Evolutionary conservation across 495 filamentous ascomycete species (phyloP).

Genomic region (Hyaloscypha finlandica): DNA sequence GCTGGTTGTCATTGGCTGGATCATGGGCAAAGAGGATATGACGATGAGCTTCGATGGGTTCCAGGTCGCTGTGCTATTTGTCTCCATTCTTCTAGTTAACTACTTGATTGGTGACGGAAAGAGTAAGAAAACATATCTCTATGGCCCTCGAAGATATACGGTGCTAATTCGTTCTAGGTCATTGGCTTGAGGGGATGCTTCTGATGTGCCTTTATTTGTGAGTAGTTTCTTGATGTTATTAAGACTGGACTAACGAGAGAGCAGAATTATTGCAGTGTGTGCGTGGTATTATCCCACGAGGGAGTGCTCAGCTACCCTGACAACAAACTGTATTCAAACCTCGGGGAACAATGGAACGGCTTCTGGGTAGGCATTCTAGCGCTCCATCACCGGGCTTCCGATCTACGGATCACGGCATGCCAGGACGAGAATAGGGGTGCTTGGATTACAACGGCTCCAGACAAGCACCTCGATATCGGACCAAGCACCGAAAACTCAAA

Average conservation of each 20-base stretch:
- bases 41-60: constrained; percentile 80
- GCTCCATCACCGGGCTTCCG: not conserved
- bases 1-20: constrained; percentile 80
- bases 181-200: constrained; percentile 75
- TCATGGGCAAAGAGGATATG: constrained; percentile 68
- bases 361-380: not conserved
- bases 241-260: not conserved
- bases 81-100: constrained; percentile 77
- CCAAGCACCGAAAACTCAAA: no score
- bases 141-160: no score
- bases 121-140: constrained; percentile 21
- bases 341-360: not conserved
- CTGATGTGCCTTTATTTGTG: constrained; percentile 67
- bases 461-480: no score
- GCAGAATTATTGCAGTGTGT: constrained; percentile 30
- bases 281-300: constrained; percentile 27
- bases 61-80: constrained; percentile 78
- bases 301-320: not conserved
- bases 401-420: not conserved
- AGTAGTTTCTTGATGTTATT: constrained; percentile 29
- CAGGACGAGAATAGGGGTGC: not conserved
- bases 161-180: constrained; percentile 15
- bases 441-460: no score
- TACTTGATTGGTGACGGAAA: constrained; percentile 68
- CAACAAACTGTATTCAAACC: not conserved